Evolutionary conservation across 2,329 filamentous ascomycete genomes (phyloP).

Genomic region (Dendrostoma leiphaemia): DNA sequence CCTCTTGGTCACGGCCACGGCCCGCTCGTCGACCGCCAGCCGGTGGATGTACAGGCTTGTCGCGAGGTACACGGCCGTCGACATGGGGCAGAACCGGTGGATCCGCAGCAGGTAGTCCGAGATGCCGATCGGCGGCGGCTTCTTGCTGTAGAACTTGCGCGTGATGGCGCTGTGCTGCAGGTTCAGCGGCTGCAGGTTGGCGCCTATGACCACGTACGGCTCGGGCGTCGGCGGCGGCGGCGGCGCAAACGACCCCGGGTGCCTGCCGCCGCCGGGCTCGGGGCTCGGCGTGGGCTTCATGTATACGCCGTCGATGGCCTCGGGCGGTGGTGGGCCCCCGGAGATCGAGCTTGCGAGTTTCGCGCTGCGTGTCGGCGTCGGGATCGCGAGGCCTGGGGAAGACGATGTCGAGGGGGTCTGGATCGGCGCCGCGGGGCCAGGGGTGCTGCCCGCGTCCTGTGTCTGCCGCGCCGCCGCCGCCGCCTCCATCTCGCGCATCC

Average conservation of each 20-base stretch:
- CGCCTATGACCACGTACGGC: constrained; percentile 63
- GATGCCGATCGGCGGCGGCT: constrained; percentile 77
- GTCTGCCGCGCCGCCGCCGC: constrained; percentile 36
- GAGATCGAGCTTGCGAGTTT: constrained; percentile 4
- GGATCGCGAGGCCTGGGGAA: neutral
- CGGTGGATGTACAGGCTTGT: constrained; percentile 85
- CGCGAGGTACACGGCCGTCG: constrained; percentile 88
- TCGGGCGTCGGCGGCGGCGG: constrained; percentile 32
- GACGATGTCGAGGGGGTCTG: neutral
- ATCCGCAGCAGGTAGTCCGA: constrained; percentile 83
- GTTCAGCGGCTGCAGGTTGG: constrained; percentile 69
- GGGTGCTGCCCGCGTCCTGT: constrained; percentile 22
- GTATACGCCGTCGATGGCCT: constrained; percentile 53
- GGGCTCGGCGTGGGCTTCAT: constrained; percentile 37
- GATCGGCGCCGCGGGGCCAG: constrained; percentile 8
- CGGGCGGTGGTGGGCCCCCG: constrained; percentile 14
- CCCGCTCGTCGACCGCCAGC: constrained; percentile 72
- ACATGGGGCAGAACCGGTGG: constrained; percentile 90
- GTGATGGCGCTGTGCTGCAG: constrained; percentile 83
- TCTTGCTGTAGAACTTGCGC: constrained; percentile 90
- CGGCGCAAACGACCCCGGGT: constrained; percentile 13
- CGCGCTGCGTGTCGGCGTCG: neutral
- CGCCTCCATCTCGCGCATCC: constrained; percentile 41
- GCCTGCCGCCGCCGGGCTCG: constrained; percentile 12
- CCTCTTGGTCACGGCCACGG: constrained; percentile 75